Conservation (phyloP, 805 yeast species). For the Myxozyma kluyveri region DNA sequence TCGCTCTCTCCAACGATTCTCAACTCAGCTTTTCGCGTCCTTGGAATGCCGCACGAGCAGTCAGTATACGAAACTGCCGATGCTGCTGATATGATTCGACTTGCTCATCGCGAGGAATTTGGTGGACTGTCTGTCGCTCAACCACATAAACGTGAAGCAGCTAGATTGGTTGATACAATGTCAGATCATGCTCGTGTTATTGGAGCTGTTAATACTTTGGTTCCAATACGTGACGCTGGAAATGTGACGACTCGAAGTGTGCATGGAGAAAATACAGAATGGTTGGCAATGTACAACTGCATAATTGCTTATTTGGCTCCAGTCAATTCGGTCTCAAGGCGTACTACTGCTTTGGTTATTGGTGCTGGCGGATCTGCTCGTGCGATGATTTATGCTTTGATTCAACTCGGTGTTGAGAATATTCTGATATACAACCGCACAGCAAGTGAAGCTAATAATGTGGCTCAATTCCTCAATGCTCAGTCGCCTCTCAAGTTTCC, state of each 20-base stretch:
- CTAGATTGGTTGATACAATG: slow-evolving; percentile 60
- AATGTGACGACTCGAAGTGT: slow-evolving; percentile 3
- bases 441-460: slow-evolving; percentile 54
- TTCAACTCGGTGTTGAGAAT: slow-evolving; percentile 68
- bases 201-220: slow-evolving; percentile 91
- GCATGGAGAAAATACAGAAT: slow-evolving; percentile 87
- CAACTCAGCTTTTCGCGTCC: slow-evolving; percentile 65
- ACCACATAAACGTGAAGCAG: slow-evolving; percentile 80
- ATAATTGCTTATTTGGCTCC: slow-evolving; percentile 47
- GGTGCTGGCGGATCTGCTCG: slow-evolving; percentile 98
- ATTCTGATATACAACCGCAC: slow-evolving; percentile 84
- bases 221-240: slow-evolving; percentile 40
- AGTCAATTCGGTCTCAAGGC: slow-evolving; percentile 31
- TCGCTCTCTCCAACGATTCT: slow-evolving; percentile 88
- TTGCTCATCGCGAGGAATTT: slow-evolving; percentile 41
- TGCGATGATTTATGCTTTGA: slow-evolving; percentile 89
- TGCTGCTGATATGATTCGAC: slow-evolving; percentile 49
- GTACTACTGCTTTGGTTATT: slow-evolving; percentile 66
- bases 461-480: slow-evolving; percentile 59
- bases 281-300: slow-evolving; percentile 80
- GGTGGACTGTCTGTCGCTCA: slow-evolving; percentile 96
- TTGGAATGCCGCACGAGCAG: slow-evolving; percentile 76
- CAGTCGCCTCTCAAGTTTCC: slow-evolving; percentile 5
- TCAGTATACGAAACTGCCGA: slow-evolving; percentile 48
- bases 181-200: slow-evolving; percentile 73